Base-by-base conservation (phyloP, 108 stramenopile genomes). In the Nannochloropsis salina region DNA sequence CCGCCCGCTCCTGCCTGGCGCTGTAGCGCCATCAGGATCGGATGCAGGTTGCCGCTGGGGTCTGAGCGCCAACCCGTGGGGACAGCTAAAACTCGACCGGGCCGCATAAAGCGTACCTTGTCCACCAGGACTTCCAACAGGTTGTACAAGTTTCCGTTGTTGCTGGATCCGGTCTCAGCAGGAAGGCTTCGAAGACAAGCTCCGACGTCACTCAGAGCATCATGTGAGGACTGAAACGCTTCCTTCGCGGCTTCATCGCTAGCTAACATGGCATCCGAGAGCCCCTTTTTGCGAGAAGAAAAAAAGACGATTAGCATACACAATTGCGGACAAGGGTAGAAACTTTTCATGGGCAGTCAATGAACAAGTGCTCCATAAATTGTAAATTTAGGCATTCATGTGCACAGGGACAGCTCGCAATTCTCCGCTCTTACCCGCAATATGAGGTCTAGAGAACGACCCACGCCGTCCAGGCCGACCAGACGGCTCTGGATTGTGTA, bases 191-290 rank as follows among this genome's bases (percentile, higher is more conserved):
- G 61, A 2, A 74, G 61, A n/a, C 61, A 74, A 8, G 61, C 61
- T 2, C 61, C 61, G 1, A n/a, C 61, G 61, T 74, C 61, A n/a
- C 61, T 74, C 61, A 74, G n/a, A n/a, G 61, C 61, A n/a, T 74
- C 61, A 8, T 74, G 61, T 15, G 61, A 15, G 20, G 61, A n/a
- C 61, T 74, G 61, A n/a, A 74, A 74, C n/a, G 61, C 61, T 74
- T 74, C 61, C n/a, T 74, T 74, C 3, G 61, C n/a, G n/a, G 61
- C 61, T n/a, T 15, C 61, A 4, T n/a, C 61, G n/a, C 61, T 74
- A n/a, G 61, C 61, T n/a, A 74, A n/a, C 61, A 74, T 74, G 61
- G 61, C 61, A n/a, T 74, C 61, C 61, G 61, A 74, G 4, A 74
- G n/a, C 20, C 61, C 61, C 61, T 74, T n/a, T 2, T 3, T 6